phyloP scores from a whole-genome alignment of 352 stramenopile species.

The Halophytophthora batemanensis region DNA sequence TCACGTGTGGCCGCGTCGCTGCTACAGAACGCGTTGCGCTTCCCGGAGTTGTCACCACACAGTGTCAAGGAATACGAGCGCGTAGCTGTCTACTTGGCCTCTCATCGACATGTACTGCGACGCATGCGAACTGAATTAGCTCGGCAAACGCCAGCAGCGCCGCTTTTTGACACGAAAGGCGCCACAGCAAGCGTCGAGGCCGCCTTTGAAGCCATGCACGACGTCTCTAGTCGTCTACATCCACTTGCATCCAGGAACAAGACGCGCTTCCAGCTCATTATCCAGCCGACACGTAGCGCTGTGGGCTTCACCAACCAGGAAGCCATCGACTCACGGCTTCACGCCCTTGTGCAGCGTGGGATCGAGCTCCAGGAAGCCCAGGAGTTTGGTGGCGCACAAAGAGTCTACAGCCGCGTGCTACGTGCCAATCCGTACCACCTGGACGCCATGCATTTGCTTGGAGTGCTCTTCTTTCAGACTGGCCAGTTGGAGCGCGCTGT shows the following conservation, averaged over 20 bases:
- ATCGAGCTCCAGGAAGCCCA: slow-evolving; percentile 30
- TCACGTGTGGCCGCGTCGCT: slow-evolving; percentile 69
- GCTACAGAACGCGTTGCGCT: slow-evolving; percentile 33
- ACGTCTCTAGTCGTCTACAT: slow-evolving; percentile 34
- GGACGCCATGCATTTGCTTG: slow-evolving; percentile 54
- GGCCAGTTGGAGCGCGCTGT: slow-evolving; percentile 14
- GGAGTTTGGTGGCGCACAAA: slow-evolving; percentile 17
- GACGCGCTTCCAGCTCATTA: slow-evolving; percentile 36
- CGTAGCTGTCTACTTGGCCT: slow-evolving; percentile 51
- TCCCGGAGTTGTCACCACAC: slow-evolving; percentile 36
- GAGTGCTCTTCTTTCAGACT: slow-evolving; percentile 25
- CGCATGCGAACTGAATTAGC: slow-evolving; percentile 34
- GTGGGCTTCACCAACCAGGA: slow-evolving; percentile 3
- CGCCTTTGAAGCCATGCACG: slow-evolving; percentile 63
- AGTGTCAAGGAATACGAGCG: slow-evolving; percentile 72
- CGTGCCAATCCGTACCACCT: slow-evolving; percentile 16
- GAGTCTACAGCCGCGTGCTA: slow-evolving; percentile 45
- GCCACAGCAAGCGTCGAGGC: slow-evolving; percentile 64
- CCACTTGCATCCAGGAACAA: neutral
- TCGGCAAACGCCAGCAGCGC: slow-evolving; percentile 27
- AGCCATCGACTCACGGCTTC: slow-evolving; percentile 9
- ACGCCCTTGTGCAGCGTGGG: slow-evolving; percentile 15
- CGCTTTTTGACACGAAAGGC: slow-evolving; percentile 71
- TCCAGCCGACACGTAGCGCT: slow-evolving; percentile 23
- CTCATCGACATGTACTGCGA: slow-evolving; percentile 10